Conservation (phyloP, 805 yeast genomes). For the Barnettozyma botsteinii region DNA sequence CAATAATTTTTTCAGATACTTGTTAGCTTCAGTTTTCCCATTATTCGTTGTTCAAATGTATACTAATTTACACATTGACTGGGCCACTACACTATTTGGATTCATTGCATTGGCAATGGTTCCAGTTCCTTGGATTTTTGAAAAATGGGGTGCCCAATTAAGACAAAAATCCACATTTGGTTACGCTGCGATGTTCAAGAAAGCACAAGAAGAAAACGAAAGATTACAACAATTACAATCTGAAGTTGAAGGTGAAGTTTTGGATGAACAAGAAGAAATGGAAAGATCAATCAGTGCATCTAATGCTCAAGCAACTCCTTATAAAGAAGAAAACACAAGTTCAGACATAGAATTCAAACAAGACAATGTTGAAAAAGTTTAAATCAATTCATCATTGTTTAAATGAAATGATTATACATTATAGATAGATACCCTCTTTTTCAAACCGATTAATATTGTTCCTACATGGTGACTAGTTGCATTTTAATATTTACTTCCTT, state of each 20-base stretch:
- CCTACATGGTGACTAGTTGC: too few species aligned
- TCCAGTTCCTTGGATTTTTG: conserved; percentile 72
- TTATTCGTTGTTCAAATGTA: conserved; percentile 84
- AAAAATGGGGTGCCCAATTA: conserved; percentile 48
- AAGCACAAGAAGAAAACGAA: conserved; percentile 28
- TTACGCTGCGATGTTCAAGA: conserved; percentile 45
- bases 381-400: too few species aligned
- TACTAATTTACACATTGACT: conserved; percentile 58
- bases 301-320: too few species aligned
- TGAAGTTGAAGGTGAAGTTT: conserved; percentile 14
- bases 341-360: too few species aligned
- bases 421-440: too few species aligned
- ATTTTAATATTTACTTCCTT: too few species aligned
- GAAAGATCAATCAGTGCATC: neutral
- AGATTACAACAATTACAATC: conserved; percentile 13
- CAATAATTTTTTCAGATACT: conserved; percentile 71
- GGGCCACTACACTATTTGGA: conserved; percentile 70
- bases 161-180: conserved; percentile 57
- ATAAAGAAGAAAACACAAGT: too few species aligned
- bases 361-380: neutral
- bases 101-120: conserved; percentile 63
- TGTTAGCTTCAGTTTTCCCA: conserved; percentile 76
- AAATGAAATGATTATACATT: too few species aligned
- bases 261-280: conserved; percentile 4
- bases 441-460: too few species aligned